Evolutionary conservation across 257 asterid genomes (phyloP).

Genomic region (Petrea volubilis): DNA sequence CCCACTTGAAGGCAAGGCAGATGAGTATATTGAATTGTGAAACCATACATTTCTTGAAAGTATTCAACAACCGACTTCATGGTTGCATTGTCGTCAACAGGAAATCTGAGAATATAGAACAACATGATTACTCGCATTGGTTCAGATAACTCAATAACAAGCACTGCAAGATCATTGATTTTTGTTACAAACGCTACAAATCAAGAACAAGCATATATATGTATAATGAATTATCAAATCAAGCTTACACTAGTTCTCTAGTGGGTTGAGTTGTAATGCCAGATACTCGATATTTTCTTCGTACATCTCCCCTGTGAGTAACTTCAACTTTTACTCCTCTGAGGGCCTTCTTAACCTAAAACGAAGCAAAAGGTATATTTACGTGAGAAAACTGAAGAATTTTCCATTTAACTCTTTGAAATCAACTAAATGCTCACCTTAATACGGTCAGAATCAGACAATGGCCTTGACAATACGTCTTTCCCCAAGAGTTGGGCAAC

Average conservation of each 20-base stretch:
- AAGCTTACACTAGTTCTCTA: constrained; percentile 87
- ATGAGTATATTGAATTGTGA: constrained; percentile 86
- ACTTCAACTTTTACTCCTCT: constrained; percentile 99
- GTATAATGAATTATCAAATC: background rate
- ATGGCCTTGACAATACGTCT: constrained; percentile 80
- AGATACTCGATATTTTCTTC: constrained; percentile 92
- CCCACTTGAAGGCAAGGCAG: constrained; percentile 99
- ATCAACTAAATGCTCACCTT: constrained; percentile 50
- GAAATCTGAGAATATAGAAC: constrained; percentile 58
- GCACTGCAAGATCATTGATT: background rate
- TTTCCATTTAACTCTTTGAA: background rate
- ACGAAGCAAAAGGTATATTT: background rate
- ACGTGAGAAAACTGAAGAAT: background rate
- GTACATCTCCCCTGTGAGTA: constrained; percentile 89
- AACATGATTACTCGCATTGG: background rate
- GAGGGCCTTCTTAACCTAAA: constrained; percentile 93
- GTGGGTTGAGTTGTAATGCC: constrained; percentile 96
- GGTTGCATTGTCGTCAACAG: constrained; percentile 81
- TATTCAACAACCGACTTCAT: constrained; percentile 98
- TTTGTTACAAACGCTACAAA: background rate
- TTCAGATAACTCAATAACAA: background rate
- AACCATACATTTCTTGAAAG: constrained; percentile 93
- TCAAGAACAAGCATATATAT: background rate
- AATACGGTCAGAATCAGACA: constrained; percentile 90
- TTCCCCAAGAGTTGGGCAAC: constrained; percentile 88